Conservation (phyloP, 495 filamentous ascomycete genomes). For the Penicillium bovifimosum region DNA sequence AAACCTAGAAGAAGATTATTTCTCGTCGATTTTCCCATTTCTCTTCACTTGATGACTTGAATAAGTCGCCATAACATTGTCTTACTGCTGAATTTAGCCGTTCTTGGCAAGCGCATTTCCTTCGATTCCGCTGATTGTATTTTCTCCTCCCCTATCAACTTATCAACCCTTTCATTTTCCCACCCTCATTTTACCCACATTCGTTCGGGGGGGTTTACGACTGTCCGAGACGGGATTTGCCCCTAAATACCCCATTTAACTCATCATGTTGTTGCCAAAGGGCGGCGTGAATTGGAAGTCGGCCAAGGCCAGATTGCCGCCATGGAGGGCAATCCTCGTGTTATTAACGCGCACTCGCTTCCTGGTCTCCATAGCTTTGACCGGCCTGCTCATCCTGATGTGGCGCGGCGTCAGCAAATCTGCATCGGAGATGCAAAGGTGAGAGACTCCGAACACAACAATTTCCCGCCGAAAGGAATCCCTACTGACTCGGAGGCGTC, state of each 20-base stretch:
- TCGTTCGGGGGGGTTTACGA: constrained; percentile 27
- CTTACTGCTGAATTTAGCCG: constrained; percentile 3
- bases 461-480: not conserved
- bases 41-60: too few species aligned
- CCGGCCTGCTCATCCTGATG: constrained; percentile 72
- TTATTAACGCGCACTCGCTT: constrained; percentile 76
- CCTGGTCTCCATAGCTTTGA: constrained; percentile 65
- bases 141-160: constrained; percentile 22
- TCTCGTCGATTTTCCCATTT: too few species aligned
- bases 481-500: constrained; percentile 10
- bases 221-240: constrained; percentile 2
- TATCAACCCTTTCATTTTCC: constrained; percentile 6
- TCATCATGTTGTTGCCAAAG: constrained; percentile 71
- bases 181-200: constrained; percentile 23
- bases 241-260: not conserved
- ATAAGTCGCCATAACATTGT: not conserved
- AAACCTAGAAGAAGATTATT: too few species aligned
- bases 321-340: constrained; percentile 71
- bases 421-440: constrained; percentile 90
- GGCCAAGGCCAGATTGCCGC: constrained; percentile 73
- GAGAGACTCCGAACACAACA: constrained; percentile 32
- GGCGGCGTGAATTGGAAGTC: constrained; percentile 92
- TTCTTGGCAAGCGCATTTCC: constrained; percentile 12
- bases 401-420: constrained; percentile 82
- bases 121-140: constrained; percentile 24